Base-by-base conservation (phyloP, 805 yeast genomes). In the Lipomyces mesembrius region DNA sequence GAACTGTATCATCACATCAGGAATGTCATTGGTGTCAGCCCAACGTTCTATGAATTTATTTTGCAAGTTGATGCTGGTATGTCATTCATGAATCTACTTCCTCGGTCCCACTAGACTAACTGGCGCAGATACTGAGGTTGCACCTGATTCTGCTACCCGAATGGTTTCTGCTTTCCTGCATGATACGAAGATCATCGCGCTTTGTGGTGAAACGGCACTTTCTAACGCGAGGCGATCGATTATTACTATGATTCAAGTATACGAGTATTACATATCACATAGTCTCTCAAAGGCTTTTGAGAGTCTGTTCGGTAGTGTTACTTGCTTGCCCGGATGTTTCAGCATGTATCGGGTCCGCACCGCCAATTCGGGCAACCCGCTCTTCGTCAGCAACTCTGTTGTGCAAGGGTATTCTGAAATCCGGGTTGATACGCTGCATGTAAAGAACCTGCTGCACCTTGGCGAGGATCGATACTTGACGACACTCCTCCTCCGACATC, bases 281-380 rank as follows among this genome's bases (percentile, higher is more conserved):
- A 87, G 86, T 75, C 83, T 85, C 74, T 84, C 88, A 17, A 86
- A 86, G 75, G 88, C 88, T 0, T 86, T 86, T 73, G 89, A 86
- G 75, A 81, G 86, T 25, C 80, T 86, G 57, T 86, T 86, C 70
- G 89, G 89, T 53, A 83, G 86, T 67, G 88, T 86, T 37, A 86
- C 89, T 3, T 86, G 89, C 80, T 79, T 86, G 68, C 89, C 89
- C 0, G 89, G 89, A 34, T 86, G 89, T 79, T 86, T 86, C 82
- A 77, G 83, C 22, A 82, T 86, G 82, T 86, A 84, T 75, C 79
- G 88, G 57, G 77, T 86, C 66, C 85, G 82, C 73, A 80, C 86
- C 0, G 85, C 87, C 1, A 83, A 82, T 70, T 80, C 81, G 65
- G 85, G 87, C 78, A 84, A 83, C 64, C 89, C 89, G 2, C 79